phyloP scores from a whole-genome alignment of 1,284 basidiomycete species.

The Sporisorium sorghi region DNA sequence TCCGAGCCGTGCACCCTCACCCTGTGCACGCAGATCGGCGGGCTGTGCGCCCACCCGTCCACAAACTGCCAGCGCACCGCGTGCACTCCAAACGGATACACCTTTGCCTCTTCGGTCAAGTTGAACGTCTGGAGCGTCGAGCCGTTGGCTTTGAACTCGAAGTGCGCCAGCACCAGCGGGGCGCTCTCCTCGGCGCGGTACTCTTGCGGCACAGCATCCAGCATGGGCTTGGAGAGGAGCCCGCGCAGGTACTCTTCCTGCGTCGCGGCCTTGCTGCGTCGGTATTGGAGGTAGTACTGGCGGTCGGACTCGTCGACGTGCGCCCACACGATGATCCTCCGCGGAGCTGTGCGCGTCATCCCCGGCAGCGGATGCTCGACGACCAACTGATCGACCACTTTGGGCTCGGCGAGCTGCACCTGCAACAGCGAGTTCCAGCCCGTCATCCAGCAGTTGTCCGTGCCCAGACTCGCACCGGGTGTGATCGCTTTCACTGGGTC shows the following conservation, averaged over 20 bases:
- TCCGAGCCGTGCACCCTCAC: constrained; percentile 34
- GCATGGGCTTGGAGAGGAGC: constrained; percentile 18
- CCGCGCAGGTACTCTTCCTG: constrained; percentile 17
- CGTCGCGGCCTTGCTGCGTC: constrained; percentile 9
- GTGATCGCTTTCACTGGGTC: constrained; percentile 48
- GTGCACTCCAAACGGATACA: constrained; percentile 32
- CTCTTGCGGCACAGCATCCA: constrained; percentile 25
- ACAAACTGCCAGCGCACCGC: constrained; percentile 41
- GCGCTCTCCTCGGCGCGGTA: constrained; percentile 19
- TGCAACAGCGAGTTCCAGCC: constrained; percentile 42
- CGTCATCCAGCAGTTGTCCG: constrained; percentile 44
- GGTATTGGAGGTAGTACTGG: constrained; percentile 27
- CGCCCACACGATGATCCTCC: constrained; percentile 37
- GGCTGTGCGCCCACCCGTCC: constrained; percentile 32
- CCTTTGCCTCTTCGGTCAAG: constrained; percentile 23
- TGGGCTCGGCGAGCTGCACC: constrained; percentile 28
- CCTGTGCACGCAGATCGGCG: constrained; percentile 40
- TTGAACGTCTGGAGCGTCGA: constrained; percentile 44
- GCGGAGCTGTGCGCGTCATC: constrained; percentile 30
- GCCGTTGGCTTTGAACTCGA: constrained; percentile 34
- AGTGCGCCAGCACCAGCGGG: constrained; percentile 29
- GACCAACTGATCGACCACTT: constrained; percentile 38
- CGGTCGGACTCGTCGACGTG: constrained; percentile 32
- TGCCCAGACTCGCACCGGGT: constrained; percentile 24
- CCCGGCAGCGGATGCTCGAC: constrained; percentile 45